Base-by-base conservation (phyloP, 2,329 filamentous ascomycete species). In the Dactylellina drechsleri region DNA sequence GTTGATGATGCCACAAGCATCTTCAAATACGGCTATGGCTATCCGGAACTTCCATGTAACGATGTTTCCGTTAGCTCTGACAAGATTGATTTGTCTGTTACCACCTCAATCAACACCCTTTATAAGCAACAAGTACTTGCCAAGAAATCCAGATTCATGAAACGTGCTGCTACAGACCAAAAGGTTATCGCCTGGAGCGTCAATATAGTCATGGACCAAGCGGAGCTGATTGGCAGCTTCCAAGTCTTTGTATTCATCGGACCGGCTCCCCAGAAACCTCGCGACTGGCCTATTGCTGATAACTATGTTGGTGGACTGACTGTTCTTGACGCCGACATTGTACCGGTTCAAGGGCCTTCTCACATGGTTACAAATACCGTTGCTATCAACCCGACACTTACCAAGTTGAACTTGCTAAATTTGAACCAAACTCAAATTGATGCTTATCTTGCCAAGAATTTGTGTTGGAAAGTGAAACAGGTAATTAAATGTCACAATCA, bases 21-120 rank as follows among this genome's bases (percentile, higher is more conserved):
- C 45, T 78, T 57, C 57, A 57, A 40, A 4, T 77, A 78, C n/a
- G 77, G 78, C 8, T 79, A 79, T 31, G 73, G 66, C 23, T 79
- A 77, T 66, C 76, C 77, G 1, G 78, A 79, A 53, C 67, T 79
- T 12, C 78, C 78, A 8, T 47, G 61, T 12, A 28, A 66, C 4
- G 67, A 68, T 26, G 26, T 61, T 5, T 50, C 31, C 12, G n/a
- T 31, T 20, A 52, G 28, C 18, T 5, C 41, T 0, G 36, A 47
- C 0, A 62, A 59, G 4, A 68, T 79, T 8, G 49, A 64, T 15
- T 7, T 16, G 8, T 78, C 75, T 43, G 45, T 66, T 16, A 68
- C 61, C 7, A 49, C 8, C 6, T 43, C 67, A 50, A 70, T 78
- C 23, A 78, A 78, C 26, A 43, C 56, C 4, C 59, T 76, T 3